Evolutionary conservation across 2,329 filamentous ascomycete species (phyloP), one percentile per base, ranked within the genome.

Genomic region (Fusarium paranaense): DNA sequence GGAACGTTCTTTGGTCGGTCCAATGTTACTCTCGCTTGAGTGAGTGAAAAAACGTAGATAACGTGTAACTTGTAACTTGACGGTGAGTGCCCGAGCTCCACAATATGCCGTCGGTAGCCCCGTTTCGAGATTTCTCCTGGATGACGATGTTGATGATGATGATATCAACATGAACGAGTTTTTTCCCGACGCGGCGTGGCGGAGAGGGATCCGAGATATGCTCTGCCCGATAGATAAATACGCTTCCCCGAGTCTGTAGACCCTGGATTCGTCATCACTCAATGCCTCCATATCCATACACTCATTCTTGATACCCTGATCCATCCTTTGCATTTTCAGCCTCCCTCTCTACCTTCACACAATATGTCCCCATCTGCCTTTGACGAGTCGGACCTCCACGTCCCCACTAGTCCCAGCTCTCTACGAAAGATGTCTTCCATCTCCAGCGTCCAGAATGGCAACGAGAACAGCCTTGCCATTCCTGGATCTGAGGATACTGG

Each of bases 341-440:
- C 32, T 52, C 3, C n/a, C 38, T 13, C 37, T 40, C n/a, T 14
- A 22, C 40, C 11, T 42, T 13, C 6, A 42, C 20, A 42, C 11
- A 22, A 22, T 14, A 42, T 92, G 90, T 86, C 90, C 84, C 42
- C 42, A 27, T 47, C 42, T 27, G 83, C 85, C 74, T 89, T 88
- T 78, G 89, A 91, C 71, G 89, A 92, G 72, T 82, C 85, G 71
- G 89, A 91, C 76, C 85, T 81, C 64, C 58, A 64, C 40, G 61
- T 69, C 10, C 66, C 73, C 37, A 57, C 32, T 38, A 73, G 73
- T 50, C 75, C 75, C 47, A 78, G 71, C 56, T 22, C 56, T 18
- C 72, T 75, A 45, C 72, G 65, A 59, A 77, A 73, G 45, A 68
- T 71, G 64, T 75, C 64, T 14, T 62, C 62, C 33, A 58, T 54